Evolutionary conservation across 768 basidiomycete genomes (phyloP).

Genomic region (Boletus edulis): DNA sequence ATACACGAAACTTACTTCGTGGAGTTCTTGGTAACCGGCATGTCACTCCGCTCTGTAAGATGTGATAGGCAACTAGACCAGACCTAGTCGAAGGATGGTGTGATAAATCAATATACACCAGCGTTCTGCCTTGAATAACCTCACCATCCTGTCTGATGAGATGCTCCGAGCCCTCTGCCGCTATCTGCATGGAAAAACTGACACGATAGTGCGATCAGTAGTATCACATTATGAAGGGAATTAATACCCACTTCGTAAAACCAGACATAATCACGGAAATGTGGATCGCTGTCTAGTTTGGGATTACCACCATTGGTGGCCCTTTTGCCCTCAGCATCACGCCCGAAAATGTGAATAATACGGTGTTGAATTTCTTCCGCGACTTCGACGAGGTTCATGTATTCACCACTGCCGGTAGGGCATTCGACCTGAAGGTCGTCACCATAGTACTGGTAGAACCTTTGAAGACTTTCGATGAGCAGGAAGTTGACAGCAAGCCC

Average conservation of each 20-base stretch:
- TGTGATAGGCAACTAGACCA: constrained; percentile 86
- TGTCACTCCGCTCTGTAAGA: constrained; percentile 83
- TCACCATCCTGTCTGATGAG: constrained; percentile 97
- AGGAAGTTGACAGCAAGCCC: constrained; percentile 98
- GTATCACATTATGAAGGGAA: neutral
- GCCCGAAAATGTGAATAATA: constrained; percentile 98
- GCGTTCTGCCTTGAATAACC: constrained; percentile 8
- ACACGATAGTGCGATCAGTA: neutral
- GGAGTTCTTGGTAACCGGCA: constrained; percentile 95
- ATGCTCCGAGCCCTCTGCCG: constrained; percentile 92
- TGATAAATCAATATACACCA: neutral
- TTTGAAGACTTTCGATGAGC: constrained; percentile 92
- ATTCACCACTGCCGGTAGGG: constrained; percentile 95
- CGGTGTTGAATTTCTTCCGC: constrained; percentile 99
- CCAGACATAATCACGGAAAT: constrained; percentile 96
- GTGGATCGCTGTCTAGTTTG: constrained; percentile 85
- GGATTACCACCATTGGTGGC: constrained; percentile 91
- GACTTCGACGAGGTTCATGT: constrained; percentile 91
- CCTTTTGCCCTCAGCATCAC: constrained; percentile 80
- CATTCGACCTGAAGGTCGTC: constrained; percentile 93
- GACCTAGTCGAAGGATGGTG: constrained; percentile 47
- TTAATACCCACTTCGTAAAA: constrained; percentile 76
- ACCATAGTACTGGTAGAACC: constrained; percentile 98
- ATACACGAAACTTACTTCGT: constrained; percentile 58
- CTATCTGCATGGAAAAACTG: constrained; percentile 95